Evolutionary conservation across 495 filamentous ascomycete genomes (phyloP), one percentile per base, ranked within the genome.

Genomic region (Aspergillus ellipticus): DNA sequence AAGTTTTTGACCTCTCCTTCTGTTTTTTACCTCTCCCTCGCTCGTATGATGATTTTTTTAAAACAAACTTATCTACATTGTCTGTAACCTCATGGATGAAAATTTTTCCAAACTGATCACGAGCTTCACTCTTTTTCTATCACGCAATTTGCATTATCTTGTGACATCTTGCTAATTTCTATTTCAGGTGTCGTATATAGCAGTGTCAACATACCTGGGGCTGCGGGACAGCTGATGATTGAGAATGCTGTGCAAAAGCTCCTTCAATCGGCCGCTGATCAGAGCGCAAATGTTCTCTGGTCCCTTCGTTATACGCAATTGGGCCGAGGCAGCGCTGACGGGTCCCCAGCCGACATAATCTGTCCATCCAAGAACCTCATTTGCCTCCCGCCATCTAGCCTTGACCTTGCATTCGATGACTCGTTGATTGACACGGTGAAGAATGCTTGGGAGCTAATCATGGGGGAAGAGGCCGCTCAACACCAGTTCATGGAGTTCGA

Each of bases 61-160:
- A 85, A 92, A 85, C 92, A 91, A 87, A 93, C 90, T 96, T 97
- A 96, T 94, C 92, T 97, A 97, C 92, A 96, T 96, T 96, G 89
- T 86, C 92, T 90, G 89, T 84, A 84, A 81, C 73, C 75, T 72
- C 75, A 74, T 85, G 93, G 90, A 91, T 84, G 89, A 89, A 79
- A 84, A 64, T 55, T 67, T 58, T 80, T 88, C 83, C 83, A 89
- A 84, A 79, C 92, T 96, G 92, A 96, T 85, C 66, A 71, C 65
- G 71, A 78, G 74, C 63, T 60, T 63, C 53, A 37, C 50, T 51
- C 24, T 58, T 42, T 29, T 24, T 35, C 42, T 42, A 57, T 49
- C 43, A 45, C 42, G 35, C 64, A 59, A 51, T 26, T 55, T n/a
- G 20, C 57, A 48, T 51, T 48, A 42, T 43, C 17, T 54, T 41